Conservation (phyloP, 306 rosid genomes). For the Quercus berberidifolia region DNA sequence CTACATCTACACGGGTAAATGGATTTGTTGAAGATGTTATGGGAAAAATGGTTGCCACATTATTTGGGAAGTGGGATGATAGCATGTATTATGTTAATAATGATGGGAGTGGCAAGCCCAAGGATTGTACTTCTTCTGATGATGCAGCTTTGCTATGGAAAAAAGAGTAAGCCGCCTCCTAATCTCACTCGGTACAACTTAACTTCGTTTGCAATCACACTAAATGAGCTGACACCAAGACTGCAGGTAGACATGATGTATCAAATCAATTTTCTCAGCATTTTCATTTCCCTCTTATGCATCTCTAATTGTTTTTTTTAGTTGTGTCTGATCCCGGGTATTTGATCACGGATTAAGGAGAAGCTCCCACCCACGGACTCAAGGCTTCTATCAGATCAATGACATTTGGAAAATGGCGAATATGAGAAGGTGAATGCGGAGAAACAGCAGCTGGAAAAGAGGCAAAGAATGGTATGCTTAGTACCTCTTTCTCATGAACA, state of each 20-base stretch:
- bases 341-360: constrained; percentile 97
- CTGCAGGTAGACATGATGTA: constrained; percentile 72
- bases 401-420: constrained; percentile 90
- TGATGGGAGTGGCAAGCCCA: constrained; percentile 50
- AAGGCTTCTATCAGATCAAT: constrained; percentile 92
- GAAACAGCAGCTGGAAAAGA: constrained; percentile 84
- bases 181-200: constrained; percentile 84
- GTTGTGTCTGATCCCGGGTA: constrained; percentile 75
- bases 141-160: constrained; percentile 83
- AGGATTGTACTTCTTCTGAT: constrained; percentile 53
- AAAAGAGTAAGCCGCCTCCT: constrained; percentile 71
- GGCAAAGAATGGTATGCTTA: constrained; percentile 89
- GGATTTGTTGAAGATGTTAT: constrained; percentile 75
- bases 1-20: constrained; percentile 55
- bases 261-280: constrained; percentile 27
- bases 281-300: constrained; percentile 40
- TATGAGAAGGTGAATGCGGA: constrained; percentile 66
- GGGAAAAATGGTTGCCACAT: constrained; percentile 79
- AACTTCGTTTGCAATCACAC: constrained; percentile 88
- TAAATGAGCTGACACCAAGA: constrained; percentile 87
- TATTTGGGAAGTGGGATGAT: constrained; percentile 98
- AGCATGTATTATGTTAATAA: constrained; percentile 78
- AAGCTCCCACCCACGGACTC: constrained; percentile 98
- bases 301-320: constrained; percentile 49
- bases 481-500: constrained; percentile 8